These are phyloP conservation scores for Lepidium campestre DNA, from an alignment of 441 rosid genomes.

Conservation along the genomic window DNA sequence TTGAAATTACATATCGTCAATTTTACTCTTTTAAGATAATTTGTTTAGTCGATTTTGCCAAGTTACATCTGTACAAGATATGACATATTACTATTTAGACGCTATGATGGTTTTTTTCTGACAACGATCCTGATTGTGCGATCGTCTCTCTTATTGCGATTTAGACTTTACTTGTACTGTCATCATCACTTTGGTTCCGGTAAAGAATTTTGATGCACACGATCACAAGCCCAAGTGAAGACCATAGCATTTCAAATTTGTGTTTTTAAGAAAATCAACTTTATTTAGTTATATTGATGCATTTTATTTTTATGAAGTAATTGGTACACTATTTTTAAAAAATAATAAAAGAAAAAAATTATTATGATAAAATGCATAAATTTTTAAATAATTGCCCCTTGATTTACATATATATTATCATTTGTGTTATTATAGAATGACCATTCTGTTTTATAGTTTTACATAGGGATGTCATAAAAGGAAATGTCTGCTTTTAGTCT, in stretches of 20 bases:
- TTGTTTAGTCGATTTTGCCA: neutral
- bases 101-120: neutral
- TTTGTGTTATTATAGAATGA: too few relatives aligned
- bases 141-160: neutral
- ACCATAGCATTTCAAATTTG: neutral
- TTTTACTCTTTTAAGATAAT: neutral
- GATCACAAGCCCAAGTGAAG: neutral
- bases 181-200: neutral
- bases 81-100: neutral
- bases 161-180: neutral
- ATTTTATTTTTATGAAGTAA: neutral
- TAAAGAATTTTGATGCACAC: neutral
- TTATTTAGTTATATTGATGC: neutral
- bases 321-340: neutral
- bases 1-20: neutral
- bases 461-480: too few relatives aligned
- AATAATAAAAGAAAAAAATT: too few relatives aligned
- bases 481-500: neutral
- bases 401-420: too few relatives aligned
- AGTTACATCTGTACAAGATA: neutral
- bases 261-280: neutral
- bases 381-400: too few relatives aligned
- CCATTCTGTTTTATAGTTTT: too few relatives aligned
- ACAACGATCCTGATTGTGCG: neutral
- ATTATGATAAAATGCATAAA: too few relatives aligned